A percentile compares a stretch with the other conserved stretches of the same genome.
Evolutionary conservation across 2,329 filamentous ascomycete genomes (phyloP).

Genomic region (Cordyceps militaris): DNA sequence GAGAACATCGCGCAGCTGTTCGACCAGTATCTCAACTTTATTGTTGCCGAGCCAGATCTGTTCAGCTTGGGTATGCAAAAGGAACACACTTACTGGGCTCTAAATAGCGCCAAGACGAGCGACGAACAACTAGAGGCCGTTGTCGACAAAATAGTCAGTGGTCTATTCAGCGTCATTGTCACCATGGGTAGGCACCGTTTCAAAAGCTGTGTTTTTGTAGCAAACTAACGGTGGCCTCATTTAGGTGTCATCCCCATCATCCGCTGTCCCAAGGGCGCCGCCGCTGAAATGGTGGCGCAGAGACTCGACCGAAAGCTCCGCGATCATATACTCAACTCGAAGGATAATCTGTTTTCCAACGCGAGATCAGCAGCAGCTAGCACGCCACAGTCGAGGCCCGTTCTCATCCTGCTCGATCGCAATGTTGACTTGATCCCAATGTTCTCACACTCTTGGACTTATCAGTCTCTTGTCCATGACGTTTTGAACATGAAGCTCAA

Average conservation of each 20-base stretch:
- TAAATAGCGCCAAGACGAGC: constrained; percentile 86
- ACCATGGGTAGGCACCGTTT: constrained; percentile 67
- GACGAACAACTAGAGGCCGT: constrained; percentile 84
- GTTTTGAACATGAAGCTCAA: constrained; percentile 61
- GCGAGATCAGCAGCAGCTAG: constrained; percentile 52
- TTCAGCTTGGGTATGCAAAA: constrained; percentile 93
- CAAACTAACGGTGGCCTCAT: background rate
- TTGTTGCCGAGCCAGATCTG: constrained; percentile 89
- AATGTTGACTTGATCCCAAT: constrained; percentile 95
- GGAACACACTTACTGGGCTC: constrained; percentile 84
- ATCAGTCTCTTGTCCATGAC: constrained; percentile 75
- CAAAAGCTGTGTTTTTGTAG: background rate
- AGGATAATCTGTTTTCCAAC: constrained; percentile 88
- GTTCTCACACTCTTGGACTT: constrained; percentile 85
- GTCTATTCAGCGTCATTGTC: constrained; percentile 96
- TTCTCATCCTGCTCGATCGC: constrained; percentile 87
- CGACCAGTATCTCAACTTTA: constrained; percentile 96
- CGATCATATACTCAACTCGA: constrained; percentile 94
- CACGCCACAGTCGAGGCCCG: constrained; percentile 70
- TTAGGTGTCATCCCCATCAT: constrained; percentile 88
- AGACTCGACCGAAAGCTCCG: constrained; percentile 93
- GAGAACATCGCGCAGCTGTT: constrained; percentile 89
- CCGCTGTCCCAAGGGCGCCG: constrained; percentile 83
- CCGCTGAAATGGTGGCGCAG: constrained; percentile 87
- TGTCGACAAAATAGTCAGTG: constrained; percentile 87